These are phyloP conservation scores for Scenedesmus sp. DNA, from an alignment of 163 green algal species.

Conservation along the genomic window DNA sequence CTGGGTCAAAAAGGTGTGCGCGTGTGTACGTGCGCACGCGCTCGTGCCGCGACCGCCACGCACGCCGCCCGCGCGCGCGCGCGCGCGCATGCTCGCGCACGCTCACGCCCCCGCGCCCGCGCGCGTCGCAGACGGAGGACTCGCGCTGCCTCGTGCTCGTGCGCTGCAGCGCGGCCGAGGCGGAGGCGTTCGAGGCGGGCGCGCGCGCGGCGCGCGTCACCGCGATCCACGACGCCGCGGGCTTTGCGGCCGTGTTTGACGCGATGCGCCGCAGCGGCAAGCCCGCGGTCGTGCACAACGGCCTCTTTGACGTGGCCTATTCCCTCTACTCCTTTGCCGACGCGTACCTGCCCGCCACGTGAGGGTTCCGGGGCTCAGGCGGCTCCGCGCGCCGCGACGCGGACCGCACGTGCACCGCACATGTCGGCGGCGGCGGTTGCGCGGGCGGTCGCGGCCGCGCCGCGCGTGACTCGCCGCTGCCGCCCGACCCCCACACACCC, in stretches of 20 bases:
- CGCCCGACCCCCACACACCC: not conserved
- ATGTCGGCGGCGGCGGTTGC: no score
- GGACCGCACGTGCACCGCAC: no score
- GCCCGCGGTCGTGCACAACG: conserved; percentile 53
- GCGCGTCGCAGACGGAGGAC: not conserved
- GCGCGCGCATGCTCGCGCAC: not conserved
- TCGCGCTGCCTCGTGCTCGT: conserved; percentile 17
- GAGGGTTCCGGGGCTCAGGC: conserved; percentile 28
- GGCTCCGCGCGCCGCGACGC: no score
- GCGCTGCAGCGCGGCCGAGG: conserved; percentile 12
- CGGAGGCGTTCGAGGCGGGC: conserved; percentile 13
- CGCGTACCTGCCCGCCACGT: conserved; percentile 42
- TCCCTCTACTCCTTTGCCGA: conserved; percentile 51
- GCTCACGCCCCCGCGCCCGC: not conserved
- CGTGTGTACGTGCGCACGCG: no score
- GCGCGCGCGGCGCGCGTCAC: not conserved
- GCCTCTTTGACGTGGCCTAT: conserved; percentile 59
- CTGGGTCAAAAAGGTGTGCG: conserved; percentile 23
- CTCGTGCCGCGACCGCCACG: not conserved
- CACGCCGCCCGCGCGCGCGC: not conserved
- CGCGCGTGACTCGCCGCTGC: not conserved
- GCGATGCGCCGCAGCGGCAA: conserved; percentile 17
- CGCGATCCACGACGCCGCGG: conserved; percentile 24
- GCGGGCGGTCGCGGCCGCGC: no score
- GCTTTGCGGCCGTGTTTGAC: conserved; percentile 47